Percentiles rank a stretch among this genome's conserved stretches.
phyloP scores from a whole-genome alignment of 106 monocot species.

The Agapanthus africanus region DNA sequence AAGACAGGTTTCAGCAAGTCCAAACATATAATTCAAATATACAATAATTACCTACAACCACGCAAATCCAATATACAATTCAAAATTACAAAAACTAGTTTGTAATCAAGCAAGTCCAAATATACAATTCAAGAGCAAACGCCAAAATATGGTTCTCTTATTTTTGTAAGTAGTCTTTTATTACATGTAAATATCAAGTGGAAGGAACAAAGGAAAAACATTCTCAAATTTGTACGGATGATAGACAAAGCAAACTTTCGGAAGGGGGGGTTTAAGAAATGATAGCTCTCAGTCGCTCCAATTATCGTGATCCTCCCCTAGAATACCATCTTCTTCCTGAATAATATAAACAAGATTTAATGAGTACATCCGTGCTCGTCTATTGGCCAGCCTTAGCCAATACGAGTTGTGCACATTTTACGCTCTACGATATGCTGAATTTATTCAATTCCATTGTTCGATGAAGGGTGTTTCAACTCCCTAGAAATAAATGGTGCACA shows the following conservation, averaged over 20 bases:
- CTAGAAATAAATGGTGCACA: no score
- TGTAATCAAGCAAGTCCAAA: no score
- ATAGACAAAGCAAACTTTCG: not conserved
- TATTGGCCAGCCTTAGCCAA: no score
- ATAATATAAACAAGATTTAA: conserved; percentile 5
- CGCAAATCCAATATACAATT: not conserved
- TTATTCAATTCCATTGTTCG: no score
- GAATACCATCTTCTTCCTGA: conserved; percentile 23
- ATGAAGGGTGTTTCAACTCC: no score
- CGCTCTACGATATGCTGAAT: no score
- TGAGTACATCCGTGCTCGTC: no score
- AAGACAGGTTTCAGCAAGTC: not conserved
- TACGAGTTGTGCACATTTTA: no score
- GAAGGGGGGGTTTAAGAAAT: not conserved
- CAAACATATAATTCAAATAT: not conserved
- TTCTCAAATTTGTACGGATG: not conserved
- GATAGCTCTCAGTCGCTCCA: conserved; percentile 28
- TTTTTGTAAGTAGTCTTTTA: not conserved
- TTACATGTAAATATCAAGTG: not conserved
- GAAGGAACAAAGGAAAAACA: not conserved
- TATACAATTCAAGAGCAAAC: not conserved
- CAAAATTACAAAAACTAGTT: no score
- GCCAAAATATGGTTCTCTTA: not conserved
- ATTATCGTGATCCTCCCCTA: conserved; percentile 31
- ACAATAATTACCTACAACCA: not conserved